Conservation (phyloP, 106 monocot species). For the Chionographis japonica region DNA sequence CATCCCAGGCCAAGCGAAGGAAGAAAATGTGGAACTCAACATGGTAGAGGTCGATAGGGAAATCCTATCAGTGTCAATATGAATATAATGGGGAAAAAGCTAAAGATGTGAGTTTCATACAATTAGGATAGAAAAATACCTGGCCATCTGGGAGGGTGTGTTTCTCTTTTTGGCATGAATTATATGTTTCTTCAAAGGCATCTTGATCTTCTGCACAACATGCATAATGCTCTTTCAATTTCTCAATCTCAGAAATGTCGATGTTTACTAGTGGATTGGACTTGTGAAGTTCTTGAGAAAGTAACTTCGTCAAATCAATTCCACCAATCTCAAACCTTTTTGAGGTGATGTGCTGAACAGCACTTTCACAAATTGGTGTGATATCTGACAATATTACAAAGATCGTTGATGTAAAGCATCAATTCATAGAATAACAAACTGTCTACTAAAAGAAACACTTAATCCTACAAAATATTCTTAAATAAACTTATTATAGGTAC, state of each 20-base stretch:
- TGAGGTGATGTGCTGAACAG: constrained; percentile 97
- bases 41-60: no score
- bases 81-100: background rate
- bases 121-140: constrained; percentile 26
- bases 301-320: constrained; percentile 83
- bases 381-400: constrained; percentile 58
- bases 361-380: constrained; percentile 96
- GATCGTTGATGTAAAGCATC: background rate
- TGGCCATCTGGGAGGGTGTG: constrained; percentile 95
- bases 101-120: background rate
- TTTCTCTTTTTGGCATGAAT: constrained; percentile 48
- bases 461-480: no score
- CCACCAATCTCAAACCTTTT: constrained; percentile 98
- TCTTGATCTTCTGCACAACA: constrained; percentile 70
- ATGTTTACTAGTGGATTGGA: constrained; percentile 65
- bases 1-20: no score
- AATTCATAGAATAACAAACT: background rate
- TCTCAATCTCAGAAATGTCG: constrained; percentile 76
- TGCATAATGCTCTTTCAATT: constrained; percentile 76
- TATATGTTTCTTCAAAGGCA: constrained; percentile 51
- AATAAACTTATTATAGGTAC: no score
- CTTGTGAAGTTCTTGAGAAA: constrained; percentile 76
- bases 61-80: background rate
- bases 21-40: no score
- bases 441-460: no score